phyloP scores from a whole-genome alignment of 2,329 filamentous ascomycete genomes.

The Diplodia mutila region DNA sequence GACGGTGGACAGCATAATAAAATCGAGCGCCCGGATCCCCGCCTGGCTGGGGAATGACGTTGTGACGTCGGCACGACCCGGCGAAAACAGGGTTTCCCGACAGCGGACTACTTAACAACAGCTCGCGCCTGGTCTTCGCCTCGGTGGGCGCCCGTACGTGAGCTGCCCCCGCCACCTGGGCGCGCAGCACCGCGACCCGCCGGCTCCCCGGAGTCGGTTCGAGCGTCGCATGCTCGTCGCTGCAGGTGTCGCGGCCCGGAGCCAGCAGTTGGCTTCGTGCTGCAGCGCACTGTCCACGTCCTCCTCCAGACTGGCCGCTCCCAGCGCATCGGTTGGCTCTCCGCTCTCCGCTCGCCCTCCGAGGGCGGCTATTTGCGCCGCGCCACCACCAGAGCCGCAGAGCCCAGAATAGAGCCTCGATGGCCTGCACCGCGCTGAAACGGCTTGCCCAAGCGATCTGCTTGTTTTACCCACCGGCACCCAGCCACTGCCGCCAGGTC shows the following conservation, averaged over 20 bases:
- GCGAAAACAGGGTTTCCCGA: conserved; percentile 12
- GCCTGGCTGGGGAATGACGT: background rate
- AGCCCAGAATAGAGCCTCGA: conserved; percentile 48
- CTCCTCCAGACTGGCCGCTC: conserved; percentile 40
- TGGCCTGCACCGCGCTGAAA: conserved; percentile 48
- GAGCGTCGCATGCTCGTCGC: conserved; percentile 20
- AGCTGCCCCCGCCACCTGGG: conserved; percentile 40
- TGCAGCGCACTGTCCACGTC: conserved; percentile 41
- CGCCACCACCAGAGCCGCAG: conserved; percentile 39
- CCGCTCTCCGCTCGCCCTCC: conserved; percentile 37
- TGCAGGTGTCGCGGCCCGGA: conserved; percentile 17
- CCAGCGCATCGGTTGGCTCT: conserved; percentile 45
- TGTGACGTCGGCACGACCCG: conserved; percentile 7
- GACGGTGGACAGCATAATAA: background rate
- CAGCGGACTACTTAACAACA: conserved; percentile 1
- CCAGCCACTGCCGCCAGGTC: conserved; percentile 33
- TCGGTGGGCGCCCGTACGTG: conserved; percentile 15
- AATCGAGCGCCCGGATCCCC: background rate
- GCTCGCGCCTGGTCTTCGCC: background rate
- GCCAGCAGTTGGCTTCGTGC: conserved; percentile 28
- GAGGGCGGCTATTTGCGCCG: conserved; percentile 44
- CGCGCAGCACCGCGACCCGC: conserved; percentile 31
- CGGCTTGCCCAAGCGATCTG: conserved; percentile 43
- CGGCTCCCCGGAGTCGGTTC: conserved; percentile 26
- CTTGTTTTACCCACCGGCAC: conserved; percentile 44